Conservation (phyloP, 2,329 filamentous ascomycete species). For the Pseudocercospora musae region DNA sequence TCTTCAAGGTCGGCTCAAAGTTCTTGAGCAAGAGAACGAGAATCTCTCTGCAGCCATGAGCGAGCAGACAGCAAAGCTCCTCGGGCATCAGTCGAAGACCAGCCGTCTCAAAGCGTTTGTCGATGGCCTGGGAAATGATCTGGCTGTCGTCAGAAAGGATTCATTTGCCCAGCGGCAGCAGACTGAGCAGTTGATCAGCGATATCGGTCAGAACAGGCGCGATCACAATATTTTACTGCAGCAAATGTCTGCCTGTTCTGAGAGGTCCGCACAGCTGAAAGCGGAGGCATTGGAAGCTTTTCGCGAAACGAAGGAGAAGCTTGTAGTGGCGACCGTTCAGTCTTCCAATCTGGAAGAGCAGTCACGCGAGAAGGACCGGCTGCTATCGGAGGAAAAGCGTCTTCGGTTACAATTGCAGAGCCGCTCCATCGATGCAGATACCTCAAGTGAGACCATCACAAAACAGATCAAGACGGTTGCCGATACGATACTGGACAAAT, state of each 20-base stretch:
- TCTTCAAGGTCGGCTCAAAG: slow-evolving; percentile 1
- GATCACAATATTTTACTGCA: slow-evolving; percentile 15
- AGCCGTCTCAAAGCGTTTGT: slow-evolving; percentile 25
- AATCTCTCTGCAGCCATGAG: slow-evolving; percentile 5
- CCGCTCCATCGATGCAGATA: slow-evolving; percentile 13
- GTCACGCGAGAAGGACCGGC: slow-evolving; percentile 19
- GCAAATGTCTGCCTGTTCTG: slow-evolving; percentile 10
- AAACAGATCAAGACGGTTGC: slow-evolving; percentile 15
- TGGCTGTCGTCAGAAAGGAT: slow-evolving; percentile 20
- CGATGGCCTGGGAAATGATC: slow-evolving; percentile 25
- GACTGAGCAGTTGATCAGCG: slow-evolving; percentile 11
- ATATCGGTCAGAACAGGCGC: slow-evolving; percentile 8
- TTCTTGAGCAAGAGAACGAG: slow-evolving; percentile 14
- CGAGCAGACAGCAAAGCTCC: slow-evolving; percentile 16
- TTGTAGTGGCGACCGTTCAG: slow-evolving; percentile 11
- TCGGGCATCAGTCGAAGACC: slow-evolving; percentile 13
- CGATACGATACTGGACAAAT: slow-evolving; percentile 24
- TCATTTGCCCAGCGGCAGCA: slow-evolving; percentile 8
- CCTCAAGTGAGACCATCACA: slow-evolving; percentile 9
- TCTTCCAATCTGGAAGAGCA: slow-evolving; percentile 23
- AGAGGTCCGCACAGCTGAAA: slow-evolving; percentile 17
- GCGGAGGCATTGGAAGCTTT: slow-evolving; percentile 19
- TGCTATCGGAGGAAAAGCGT: slow-evolving; percentile 27
- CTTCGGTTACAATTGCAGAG: slow-evolving; percentile 23
- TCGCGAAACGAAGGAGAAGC: slow-evolving; percentile 18